Evolutionary conservation across 2,329 filamentous ascomycete species (phyloP).

Genomic region (Helicocarpus griseus): DNA sequence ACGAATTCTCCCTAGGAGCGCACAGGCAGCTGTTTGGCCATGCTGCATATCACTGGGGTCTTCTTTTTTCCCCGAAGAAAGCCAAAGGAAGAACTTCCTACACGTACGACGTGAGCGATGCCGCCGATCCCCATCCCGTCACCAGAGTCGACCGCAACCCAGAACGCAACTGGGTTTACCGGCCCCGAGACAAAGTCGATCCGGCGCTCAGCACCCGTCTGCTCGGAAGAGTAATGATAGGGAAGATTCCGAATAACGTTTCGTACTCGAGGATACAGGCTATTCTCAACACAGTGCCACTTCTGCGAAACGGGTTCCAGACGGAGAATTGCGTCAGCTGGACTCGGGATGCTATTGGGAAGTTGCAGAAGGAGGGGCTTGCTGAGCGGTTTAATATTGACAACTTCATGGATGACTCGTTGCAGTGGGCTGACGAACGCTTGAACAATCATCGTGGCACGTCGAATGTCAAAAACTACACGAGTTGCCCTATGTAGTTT

Average conservation of each 20-base stretch:
- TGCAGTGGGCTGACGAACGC: background rate
- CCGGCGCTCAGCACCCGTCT: background rate
- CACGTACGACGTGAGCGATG: background rate
- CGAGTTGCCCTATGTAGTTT: background rate
- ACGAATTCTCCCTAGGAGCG: background rate
- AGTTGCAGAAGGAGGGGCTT: background rate
- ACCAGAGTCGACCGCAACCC: background rate
- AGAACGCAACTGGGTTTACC: background rate
- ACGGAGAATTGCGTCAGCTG: constrained; percentile 4
- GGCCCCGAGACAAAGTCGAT: background rate
- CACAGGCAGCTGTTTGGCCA: background rate
- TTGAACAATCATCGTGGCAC: background rate
- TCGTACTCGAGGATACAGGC: background rate
- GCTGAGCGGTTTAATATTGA: constrained; percentile 5
- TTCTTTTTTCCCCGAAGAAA: background rate
- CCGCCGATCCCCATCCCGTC: background rate
- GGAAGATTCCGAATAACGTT: background rate
- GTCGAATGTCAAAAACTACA: background rate
- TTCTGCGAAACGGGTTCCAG: constrained; percentile 10
- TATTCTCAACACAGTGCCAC: constrained; percentile 16
- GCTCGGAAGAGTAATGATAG: background rate
- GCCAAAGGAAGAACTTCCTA: background rate
- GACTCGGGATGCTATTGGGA: constrained; percentile 1
- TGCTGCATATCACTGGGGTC: background rate
- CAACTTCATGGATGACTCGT: constrained; percentile 1